A percentile compares a stretch with the other conserved stretches of the same genome.
phyloP scores from a whole-genome alignment of 2,329 filamentous ascomycete genomes.

The Phialemonium atrogriseum region DNA sequence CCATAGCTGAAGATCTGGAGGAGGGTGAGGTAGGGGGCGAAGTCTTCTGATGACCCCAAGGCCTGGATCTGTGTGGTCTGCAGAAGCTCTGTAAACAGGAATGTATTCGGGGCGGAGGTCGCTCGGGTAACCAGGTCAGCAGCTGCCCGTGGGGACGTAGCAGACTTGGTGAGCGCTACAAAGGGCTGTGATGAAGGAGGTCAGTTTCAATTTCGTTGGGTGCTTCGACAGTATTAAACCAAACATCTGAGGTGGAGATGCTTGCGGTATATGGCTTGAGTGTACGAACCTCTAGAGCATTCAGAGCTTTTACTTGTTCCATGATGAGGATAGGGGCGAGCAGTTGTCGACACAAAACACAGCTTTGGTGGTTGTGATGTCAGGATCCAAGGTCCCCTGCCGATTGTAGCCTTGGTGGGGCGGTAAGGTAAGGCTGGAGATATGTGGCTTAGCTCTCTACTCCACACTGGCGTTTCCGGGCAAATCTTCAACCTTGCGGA shows the following conservation, averaged over 20 bases:
- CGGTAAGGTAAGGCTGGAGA: conserved; percentile 7
- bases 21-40: conserved; percentile 55
- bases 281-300: conserved; percentile 49
- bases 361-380: conserved; percentile 1
- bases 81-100: conserved; percentile 90
- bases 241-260: neutral
- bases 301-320: conserved; percentile 65
- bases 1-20: conserved; percentile 90
- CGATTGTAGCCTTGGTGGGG: conserved; percentile 8
- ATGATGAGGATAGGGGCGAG: conserved; percentile 39
- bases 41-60: conserved; percentile 50
- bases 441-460: no score
- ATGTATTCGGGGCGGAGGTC: conserved; percentile 83
- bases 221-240: neutral
- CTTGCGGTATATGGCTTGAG: neutral
- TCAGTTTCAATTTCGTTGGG: neutral
- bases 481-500: no score
- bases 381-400: neutral
- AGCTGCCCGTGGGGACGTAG: conserved; percentile 73
- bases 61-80: conserved; percentile 70
- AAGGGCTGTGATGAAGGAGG: conserved; percentile 60
- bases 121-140: conserved; percentile 81
- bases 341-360: neutral
- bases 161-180: conserved; percentile 78
- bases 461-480: no score